Conservation (phyloP, 2,329 filamentous ascomycete species). For the Zalaria obscura region DNA sequence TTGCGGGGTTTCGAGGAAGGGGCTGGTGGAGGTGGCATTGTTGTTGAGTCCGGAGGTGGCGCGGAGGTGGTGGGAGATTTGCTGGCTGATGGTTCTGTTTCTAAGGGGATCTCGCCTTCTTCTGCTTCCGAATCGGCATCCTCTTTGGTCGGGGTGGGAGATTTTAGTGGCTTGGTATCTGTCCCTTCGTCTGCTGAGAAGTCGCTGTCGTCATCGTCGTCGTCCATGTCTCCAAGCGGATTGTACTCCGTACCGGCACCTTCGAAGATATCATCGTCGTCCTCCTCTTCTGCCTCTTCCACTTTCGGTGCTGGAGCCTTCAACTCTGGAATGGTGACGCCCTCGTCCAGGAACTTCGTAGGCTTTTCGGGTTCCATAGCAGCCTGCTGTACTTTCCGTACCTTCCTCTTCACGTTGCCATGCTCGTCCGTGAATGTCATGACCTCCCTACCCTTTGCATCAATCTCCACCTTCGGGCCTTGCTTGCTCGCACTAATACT, state of each 20-base stretch:
- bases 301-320: constrained; percentile 25
- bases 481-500: constrained; percentile 25
- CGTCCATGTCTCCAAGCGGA: constrained; percentile 38
- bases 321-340: constrained; percentile 18
- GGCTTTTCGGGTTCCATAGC: constrained; percentile 13
- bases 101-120: constrained; percentile 1
- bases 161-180: background rate
- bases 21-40: constrained; percentile 5
- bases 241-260: constrained; percentile 47
- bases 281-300: constrained; percentile 24
- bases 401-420: constrained; percentile 47
- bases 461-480: constrained; percentile 15
- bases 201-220: constrained; percentile 28
- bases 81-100: constrained; percentile 2
- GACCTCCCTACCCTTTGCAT: constrained; percentile 40
- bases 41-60: constrained; percentile 2
- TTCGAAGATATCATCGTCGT: constrained; percentile 49
- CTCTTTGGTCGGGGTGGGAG: too few relatives aligned
- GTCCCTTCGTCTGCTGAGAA: constrained; percentile 1
- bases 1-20: constrained; percentile 12
- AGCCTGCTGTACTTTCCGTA: constrained; percentile 34
- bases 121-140: constrained; percentile 1
- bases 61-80: background rate
- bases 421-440: constrained; percentile 44
- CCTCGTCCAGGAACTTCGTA: constrained; percentile 16